A percentile compares a stretch with the other conserved stretches of the same genome.
These are phyloP conservation scores for Cucurbita moschata DNA, from an alignment of 306 rosid genomes.

Conservation along the genomic window DNA sequence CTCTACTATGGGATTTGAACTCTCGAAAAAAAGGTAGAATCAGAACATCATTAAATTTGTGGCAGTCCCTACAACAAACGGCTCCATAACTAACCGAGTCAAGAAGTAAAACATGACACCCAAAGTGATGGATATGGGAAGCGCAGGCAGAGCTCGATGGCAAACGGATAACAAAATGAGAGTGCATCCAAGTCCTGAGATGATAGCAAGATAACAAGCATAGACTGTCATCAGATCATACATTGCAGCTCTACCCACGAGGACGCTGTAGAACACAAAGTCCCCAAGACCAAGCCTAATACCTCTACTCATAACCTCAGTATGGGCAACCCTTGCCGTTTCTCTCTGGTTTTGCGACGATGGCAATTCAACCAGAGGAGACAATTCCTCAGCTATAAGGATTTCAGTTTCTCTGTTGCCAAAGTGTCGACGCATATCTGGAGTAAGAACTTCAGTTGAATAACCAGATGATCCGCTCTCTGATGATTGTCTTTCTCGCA, in stretches of 20 bases:
- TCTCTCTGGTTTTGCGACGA: slow-evolving; percentile 23
- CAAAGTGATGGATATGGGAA: slow-evolving; percentile 70
- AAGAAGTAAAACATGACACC: slow-evolving; percentile 80
- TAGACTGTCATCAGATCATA: slow-evolving; percentile 93
- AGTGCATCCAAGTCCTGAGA: slow-evolving; percentile 83
- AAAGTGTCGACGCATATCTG: slow-evolving; percentile 9
- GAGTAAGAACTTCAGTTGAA: slow-evolving; percentile 11
- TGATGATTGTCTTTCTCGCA: slow-evolving; percentile 13
- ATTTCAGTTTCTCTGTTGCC: slow-evolving; percentile 20
- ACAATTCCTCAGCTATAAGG: slow-evolving; percentile 32
- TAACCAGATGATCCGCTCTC: slow-evolving; percentile 23
- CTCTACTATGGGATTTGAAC: background rate
- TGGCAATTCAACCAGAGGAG: slow-evolving; percentile 53
- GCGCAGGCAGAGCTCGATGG: slow-evolving; percentile 74
- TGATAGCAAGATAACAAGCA: slow-evolving; percentile 92
- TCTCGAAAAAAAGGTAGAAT: slow-evolving; percentile 1
- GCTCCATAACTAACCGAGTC: slow-evolving; percentile 82
- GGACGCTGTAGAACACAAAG: slow-evolving; percentile 89
- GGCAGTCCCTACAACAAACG: slow-evolving; percentile 82
- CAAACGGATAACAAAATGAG: slow-evolving; percentile 71
- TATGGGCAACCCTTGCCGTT: background rate
- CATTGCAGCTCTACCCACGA: slow-evolving; percentile 96
- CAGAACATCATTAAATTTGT: slow-evolving; percentile 82
- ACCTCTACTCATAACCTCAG: slow-evolving; percentile 40
- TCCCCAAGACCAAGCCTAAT: slow-evolving; percentile 93